These are phyloP conservation scores for Xylariaceae sp. DNA, from an alignment of 2,329 filamentous ascomycete genomes.

Conservation along the genomic window DNA sequence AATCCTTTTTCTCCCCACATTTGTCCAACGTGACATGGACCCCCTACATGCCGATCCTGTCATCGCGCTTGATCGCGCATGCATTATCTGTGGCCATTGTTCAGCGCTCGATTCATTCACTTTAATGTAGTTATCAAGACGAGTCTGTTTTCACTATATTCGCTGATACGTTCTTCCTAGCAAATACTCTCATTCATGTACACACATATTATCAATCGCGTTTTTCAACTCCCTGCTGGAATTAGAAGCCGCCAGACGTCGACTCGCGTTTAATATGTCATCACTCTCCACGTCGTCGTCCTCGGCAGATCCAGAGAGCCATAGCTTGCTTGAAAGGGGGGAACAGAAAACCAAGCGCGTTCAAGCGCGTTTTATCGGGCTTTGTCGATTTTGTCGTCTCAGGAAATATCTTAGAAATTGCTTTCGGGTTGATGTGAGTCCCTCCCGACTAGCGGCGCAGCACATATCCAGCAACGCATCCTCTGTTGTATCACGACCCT, in stretches of 20 bases:
- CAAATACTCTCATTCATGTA: no score
- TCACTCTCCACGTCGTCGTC: background rate
- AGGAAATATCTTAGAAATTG: slow-evolving; percentile 72
- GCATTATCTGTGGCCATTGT: no score
- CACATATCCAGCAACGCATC: background rate
- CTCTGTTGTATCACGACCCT: background rate
- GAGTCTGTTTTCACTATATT: no score
- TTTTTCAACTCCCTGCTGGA: no score
- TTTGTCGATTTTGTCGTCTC: slow-evolving; percentile 71
- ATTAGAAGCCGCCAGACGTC: background rate
- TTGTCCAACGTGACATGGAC: no score
- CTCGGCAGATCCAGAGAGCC: slow-evolving; percentile 31
- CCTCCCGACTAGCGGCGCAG: background rate
- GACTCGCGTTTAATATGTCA: background rate
- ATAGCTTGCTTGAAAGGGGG: slow-evolving; percentile 45
- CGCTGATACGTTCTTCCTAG: no score
- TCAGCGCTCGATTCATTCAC: no score
- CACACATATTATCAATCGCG: no score
- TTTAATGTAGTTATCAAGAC: no score
- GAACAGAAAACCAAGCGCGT: slow-evolving; percentile 46
- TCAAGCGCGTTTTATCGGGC: slow-evolving; percentile 54
- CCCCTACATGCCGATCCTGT: no score
- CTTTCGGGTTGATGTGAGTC: slow-evolving; percentile 67
- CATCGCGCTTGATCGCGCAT: no score
- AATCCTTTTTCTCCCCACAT: no score